Percentiles rank a stretch among this genome's conserved stretches.
Conservation (phyloP, 441 rosid species). For the Croton laevigatus region DNA sequence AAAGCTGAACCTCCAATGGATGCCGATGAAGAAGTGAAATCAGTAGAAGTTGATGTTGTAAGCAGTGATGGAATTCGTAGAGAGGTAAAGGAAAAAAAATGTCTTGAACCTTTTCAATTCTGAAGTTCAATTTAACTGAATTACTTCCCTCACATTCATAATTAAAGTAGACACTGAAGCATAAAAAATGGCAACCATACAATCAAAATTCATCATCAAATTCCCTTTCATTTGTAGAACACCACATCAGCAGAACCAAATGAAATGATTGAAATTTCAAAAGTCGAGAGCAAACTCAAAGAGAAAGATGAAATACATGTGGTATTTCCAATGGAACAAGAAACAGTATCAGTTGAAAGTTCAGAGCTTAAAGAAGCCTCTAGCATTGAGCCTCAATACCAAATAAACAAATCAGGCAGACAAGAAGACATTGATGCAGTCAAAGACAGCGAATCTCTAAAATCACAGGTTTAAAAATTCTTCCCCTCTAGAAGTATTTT, state of each 20-base stretch:
- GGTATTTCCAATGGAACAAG: conserved; percentile 18
- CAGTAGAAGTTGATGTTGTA: background rate
- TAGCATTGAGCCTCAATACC: conserved; percentile 27
- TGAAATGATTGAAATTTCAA: conserved; percentile 15
- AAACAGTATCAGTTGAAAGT: conserved; percentile 13
- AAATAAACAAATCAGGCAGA: conserved; percentile 23
- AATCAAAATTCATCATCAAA: background rate
- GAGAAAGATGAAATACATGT: conserved; percentile 19
- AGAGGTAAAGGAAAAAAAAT: conserved; percentile 25
- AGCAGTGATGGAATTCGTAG: background rate
- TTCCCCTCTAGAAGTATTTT: background rate
- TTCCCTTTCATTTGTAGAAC: conserved; percentile 10
- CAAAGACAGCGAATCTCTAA: background rate
- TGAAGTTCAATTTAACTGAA: conserved; percentile 9
- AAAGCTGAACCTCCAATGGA: conserved; percentile 26
- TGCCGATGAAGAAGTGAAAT: conserved; percentile 23
- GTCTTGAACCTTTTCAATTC: conserved; percentile 21
- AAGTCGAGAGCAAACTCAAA: conserved; percentile 12
- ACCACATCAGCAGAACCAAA: conserved; percentile 18
- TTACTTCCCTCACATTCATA: background rate
- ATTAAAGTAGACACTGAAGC: background rate
- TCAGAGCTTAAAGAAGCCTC: conserved; percentile 18
- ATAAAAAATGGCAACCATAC: background rate
- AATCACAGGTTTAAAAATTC: background rate
- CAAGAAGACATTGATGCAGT: background rate